Percentiles rank a stretch among this genome's conserved stretches.
Evolutionary conservation across 306 rosid genomes (phyloP).

Genomic region (Mucuna pruriens): DNA sequence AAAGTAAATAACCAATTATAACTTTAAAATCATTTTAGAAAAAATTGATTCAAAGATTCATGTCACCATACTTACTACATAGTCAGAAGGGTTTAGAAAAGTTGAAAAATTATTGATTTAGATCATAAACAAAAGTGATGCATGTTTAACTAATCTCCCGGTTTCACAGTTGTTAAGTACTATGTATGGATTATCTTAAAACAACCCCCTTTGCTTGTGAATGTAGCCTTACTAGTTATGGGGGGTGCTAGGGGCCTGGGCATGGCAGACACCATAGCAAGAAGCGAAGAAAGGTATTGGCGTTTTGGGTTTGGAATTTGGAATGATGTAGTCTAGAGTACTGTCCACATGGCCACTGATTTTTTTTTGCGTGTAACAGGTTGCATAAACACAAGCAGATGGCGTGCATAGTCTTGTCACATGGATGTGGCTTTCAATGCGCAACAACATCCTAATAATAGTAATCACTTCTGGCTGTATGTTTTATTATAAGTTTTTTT

Average conservation of each 20-base stretch:
- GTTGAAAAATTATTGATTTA: neutral
- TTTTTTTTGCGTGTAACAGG: conserved; percentile 44
- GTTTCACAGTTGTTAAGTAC: neutral
- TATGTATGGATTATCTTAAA: neutral
- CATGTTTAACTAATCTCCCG: neutral
- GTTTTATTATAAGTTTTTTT: neutral
- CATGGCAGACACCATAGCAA: conserved; percentile 1
- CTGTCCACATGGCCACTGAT: conserved; percentile 31
- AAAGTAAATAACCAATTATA: too few relatives aligned
- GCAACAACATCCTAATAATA: conserved; percentile 35
- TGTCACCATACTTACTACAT: too few relatives aligned
- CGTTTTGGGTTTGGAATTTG: conserved; percentile 31
- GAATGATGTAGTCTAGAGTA: neutral
- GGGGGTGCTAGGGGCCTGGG: neutral
- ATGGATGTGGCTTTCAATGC: conserved; percentile 11
- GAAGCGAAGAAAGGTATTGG: conserved; percentile 3
- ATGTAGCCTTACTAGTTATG: neutral
- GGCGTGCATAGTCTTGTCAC: conserved; percentile 40
- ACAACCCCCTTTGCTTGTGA: neutral
- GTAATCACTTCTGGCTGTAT: neutral
- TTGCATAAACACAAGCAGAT: conserved; percentile 41
- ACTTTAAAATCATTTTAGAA: too few relatives aligned
- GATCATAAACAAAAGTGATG: neutral
- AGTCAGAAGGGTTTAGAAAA: too few relatives aligned
- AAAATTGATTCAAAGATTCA: too few relatives aligned